phyloP scores from a whole-genome alignment of 2,329 filamentous ascomycete species.

The Colletotrichum sidae region DNA sequence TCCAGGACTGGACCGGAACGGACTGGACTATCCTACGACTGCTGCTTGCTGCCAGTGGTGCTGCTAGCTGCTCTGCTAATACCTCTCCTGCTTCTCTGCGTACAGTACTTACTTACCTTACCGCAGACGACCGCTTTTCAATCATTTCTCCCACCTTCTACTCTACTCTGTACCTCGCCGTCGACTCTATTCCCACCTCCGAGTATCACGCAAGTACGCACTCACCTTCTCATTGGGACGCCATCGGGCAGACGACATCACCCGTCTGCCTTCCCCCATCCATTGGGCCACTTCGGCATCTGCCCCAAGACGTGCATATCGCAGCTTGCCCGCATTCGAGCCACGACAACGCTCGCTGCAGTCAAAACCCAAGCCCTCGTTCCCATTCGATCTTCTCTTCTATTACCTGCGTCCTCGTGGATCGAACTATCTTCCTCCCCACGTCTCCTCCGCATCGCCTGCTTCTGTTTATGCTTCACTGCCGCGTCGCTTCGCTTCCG shows the following conservation, averaged over 20 bases:
- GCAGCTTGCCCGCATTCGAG: conserved; percentile 53
- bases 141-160: conserved; percentile 27
- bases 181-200: neutral
- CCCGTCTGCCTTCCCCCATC: conserved; percentile 15
- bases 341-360: conserved; percentile 51
- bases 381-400: conserved; percentile 36
- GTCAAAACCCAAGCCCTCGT: conserved; percentile 42
- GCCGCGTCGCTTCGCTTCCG: no score
- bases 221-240: conserved; percentile 30
- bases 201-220: neutral
- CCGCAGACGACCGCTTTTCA: conserved; percentile 14
- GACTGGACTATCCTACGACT: no score
- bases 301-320: conserved; percentile 37
- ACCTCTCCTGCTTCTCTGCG: no score
- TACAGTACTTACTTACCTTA: no score
- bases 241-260: conserved; percentile 31
- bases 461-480: conserved; percentile 8
- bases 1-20: no score
- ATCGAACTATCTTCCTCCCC: conserved; percentile 36
- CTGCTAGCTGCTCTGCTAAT: neutral
- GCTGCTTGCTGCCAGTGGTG: neutral
- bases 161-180: conserved; percentile 5
- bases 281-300: conserved; percentile 36
- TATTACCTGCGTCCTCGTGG: conserved; percentile 33
- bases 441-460: conserved; percentile 29